A percentile compares a stretch with the other conserved stretches of the same genome.
These are phyloP conservation scores for Colletotrichum trifolii DNA, from an alignment of 2,329 filamentous ascomycete genomes.

Conservation along the genomic window DNA sequence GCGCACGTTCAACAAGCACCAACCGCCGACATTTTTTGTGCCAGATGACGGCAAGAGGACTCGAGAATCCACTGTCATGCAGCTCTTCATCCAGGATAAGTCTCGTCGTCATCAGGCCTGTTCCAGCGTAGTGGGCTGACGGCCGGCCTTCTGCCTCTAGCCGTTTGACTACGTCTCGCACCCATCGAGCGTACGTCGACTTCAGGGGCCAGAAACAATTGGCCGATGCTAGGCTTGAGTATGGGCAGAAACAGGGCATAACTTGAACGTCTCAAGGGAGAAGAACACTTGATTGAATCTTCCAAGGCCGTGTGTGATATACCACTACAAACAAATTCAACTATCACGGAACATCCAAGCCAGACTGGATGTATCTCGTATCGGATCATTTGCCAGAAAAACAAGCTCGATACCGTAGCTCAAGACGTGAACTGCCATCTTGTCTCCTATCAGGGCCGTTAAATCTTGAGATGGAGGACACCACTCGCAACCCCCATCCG, in stretches of 20 bases:
- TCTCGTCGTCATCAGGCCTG: neutral
- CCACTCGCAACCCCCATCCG: neutral
- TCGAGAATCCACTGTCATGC: conserved; percentile 10
- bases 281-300: too few species aligned
- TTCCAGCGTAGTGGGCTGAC: neutral
- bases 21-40: conserved; percentile 26
- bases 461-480: conserved; percentile 16
- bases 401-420: too few species aligned
- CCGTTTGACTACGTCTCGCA: conserved; percentile 5
- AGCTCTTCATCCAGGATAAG: neutral
- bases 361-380: too few species aligned
- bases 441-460: too few species aligned
- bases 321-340: too few species aligned
- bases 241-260: neutral
- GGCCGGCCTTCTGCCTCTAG: neutral
- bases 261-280: too few species aligned
- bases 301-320: too few species aligned
- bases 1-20: conserved; percentile 27
- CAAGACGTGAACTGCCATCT: too few species aligned
- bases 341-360: too few species aligned
- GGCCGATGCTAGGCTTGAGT: neutral
- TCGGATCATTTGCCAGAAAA: too few species aligned
- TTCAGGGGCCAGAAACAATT: neutral
- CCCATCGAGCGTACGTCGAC: conserved; percentile 5
- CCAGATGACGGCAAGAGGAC: conserved; percentile 22